phyloP scores from a whole-genome alignment of 495 filamentous ascomycete species.

The Polyplosphaeria fusca region DNA sequence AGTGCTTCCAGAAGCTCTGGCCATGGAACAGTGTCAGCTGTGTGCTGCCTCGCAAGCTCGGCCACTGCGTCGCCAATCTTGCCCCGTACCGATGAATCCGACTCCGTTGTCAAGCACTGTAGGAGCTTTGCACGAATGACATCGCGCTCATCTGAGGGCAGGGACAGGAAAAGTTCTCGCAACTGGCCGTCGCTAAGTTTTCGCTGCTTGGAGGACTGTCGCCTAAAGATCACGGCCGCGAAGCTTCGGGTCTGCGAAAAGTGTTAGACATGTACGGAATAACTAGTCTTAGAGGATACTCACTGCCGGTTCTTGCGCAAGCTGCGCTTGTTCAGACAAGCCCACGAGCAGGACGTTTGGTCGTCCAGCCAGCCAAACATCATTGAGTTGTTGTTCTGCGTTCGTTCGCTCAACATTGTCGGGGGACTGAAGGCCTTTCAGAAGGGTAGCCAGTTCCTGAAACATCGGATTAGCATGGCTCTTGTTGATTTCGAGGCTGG shows the following conservation, averaged over 20 bases:
- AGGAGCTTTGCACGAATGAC: conserved; percentile 81
- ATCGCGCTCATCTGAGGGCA: conserved; percentile 64
- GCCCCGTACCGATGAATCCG: conserved; percentile 69
- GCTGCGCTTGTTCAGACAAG: conserved; percentile 84
- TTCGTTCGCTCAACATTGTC: conserved; percentile 81
- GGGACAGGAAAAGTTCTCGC: conserved; percentile 76
- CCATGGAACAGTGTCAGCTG: conserved; percentile 85
- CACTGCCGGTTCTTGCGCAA: conserved; percentile 55
- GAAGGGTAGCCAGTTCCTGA: conserved; percentile 80
- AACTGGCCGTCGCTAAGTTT: conserved; percentile 69
- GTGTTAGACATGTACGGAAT: neutral
- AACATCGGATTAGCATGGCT: no score
- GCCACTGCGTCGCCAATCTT: conserved; percentile 97
- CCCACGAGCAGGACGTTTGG: conserved; percentile 91
- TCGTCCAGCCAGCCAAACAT: conserved; percentile 75
- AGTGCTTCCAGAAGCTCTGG: conserved; percentile 81
- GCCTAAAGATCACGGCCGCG: conserved; percentile 88
- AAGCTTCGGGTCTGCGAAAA: conserved; percentile 80
- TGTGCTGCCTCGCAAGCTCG: conserved; percentile 90
- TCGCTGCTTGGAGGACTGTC: conserved; percentile 81
- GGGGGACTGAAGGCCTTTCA: conserved; percentile 80
- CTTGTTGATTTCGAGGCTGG: no score
- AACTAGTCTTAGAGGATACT: neutral
- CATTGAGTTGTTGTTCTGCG: conserved; percentile 85
- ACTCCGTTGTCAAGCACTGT: conserved; percentile 67